Conservation (phyloP, 306 rosid species). For the Glycyrrhiza uralensis region DNA sequence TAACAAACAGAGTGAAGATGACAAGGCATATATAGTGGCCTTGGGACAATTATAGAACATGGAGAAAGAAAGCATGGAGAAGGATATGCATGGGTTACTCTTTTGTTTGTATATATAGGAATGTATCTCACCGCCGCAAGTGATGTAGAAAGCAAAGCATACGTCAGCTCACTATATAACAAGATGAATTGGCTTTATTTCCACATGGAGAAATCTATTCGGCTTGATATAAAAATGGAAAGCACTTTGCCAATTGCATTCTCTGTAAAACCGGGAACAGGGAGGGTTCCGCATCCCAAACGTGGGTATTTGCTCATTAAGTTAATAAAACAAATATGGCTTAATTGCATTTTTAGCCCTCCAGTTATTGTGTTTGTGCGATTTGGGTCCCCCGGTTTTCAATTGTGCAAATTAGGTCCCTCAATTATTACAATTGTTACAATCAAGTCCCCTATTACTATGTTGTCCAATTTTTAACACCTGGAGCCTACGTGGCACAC, state of each 20-base stretch:
- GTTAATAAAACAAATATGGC: background rate
- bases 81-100: background rate
- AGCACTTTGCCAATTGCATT: background rate
- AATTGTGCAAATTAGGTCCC: no score
- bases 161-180: background rate
- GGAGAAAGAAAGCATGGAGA: background rate
- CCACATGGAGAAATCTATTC: background rate
- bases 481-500: no score
- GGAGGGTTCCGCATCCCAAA: background rate
- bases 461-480: no score
- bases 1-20: background rate
- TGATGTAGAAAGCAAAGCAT: background rate
- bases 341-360: no score
- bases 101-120: background rate
- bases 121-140: background rate
- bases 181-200: background rate
- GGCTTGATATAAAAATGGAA: background rate
- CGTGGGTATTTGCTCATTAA: background rate
- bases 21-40: background rate
- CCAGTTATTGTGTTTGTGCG: no score
- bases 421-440: no score
- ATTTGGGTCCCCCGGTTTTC: no score
- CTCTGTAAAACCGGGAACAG: background rate
- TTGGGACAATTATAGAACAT: background rate
- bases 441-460: no score